A percentile compares a stretch with the other conserved stretches of the same genome.
Conservation (phyloP, 495 filamentous ascomycete species). For the Lophiotrema nucula region DNA sequence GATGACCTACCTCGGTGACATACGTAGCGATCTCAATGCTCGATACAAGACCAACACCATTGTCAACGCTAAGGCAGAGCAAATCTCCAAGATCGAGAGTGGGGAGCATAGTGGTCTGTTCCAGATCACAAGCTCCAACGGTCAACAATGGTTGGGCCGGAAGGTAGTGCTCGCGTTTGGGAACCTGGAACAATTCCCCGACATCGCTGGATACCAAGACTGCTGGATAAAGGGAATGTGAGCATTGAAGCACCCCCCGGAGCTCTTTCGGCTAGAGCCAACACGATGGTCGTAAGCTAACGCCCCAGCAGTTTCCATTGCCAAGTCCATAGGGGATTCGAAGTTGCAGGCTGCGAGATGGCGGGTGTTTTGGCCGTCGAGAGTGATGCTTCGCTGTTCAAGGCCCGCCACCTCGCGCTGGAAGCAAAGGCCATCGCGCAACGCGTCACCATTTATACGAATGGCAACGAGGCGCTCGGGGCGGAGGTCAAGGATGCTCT, state of each 20-base stretch:
- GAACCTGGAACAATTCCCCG: conserved; percentile 10
- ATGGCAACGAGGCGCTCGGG: neutral
- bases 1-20: conserved; percentile 10
- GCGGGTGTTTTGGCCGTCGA: conserved; percentile 18
- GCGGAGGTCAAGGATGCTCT: neutral
- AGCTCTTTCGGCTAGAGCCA: no score
- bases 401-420: neutral
- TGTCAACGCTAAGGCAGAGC: conserved; percentile 24
- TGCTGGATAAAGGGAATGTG: conserved; percentile 17
- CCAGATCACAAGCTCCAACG: conserved; percentile 1
- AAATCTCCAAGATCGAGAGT: conserved; percentile 32
- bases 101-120: conserved; percentile 45
- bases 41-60: neutral
- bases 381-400: neutral
- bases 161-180: conserved; percentile 21
- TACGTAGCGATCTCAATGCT: neutral
- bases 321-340: conserved; percentile 11
- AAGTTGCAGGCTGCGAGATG: neutral
- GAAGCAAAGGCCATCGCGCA: conserved; percentile 1
- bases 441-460: conserved; percentile 18
- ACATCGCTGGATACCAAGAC: conserved; percentile 17
- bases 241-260: no score
- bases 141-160: conserved; percentile 9
- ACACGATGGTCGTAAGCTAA: neutral
- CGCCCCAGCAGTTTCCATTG: conserved; percentile 24